These are phyloP conservation scores for Melastoma malabathricum DNA, from an alignment of 345 rosid genomes.

Conservation along the genomic window DNA sequence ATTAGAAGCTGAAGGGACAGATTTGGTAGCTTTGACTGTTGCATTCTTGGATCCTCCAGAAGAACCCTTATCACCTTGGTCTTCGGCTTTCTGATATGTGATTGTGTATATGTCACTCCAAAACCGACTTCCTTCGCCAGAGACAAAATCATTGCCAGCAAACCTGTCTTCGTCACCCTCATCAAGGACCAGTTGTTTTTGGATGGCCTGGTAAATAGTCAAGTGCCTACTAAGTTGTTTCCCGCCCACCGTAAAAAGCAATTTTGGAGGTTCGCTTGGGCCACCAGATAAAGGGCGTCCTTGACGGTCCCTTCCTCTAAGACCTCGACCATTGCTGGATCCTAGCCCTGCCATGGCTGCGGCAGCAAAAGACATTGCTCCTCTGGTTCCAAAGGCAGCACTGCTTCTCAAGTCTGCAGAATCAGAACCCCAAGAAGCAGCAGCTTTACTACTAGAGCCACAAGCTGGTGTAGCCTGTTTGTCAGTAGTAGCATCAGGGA, in stretches of 20 bases:
- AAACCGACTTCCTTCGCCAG: slow-evolving; percentile 85
- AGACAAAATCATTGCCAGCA: slow-evolving; percentile 59
- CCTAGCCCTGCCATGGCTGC: slow-evolving; percentile 99
- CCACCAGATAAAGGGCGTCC: slow-evolving; percentile 58
- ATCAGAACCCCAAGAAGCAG: slow-evolving; percentile 59
- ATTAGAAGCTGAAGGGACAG: slow-evolving; percentile 31
- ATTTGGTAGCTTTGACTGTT: slow-evolving; percentile 42
- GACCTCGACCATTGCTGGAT: slow-evolving; percentile 81
- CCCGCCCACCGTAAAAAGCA: slow-evolving; percentile 73
- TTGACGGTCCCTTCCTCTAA: slow-evolving; percentile 84
- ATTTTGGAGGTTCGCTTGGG: slow-evolving; percentile 64
- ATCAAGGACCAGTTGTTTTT: slow-evolving; percentile 74
- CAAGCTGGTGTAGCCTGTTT: slow-evolving; percentile 47
- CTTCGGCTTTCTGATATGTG: slow-evolving; percentile 77
- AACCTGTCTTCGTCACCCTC: slow-evolving; percentile 92
- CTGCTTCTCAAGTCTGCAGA: slow-evolving; percentile 62
- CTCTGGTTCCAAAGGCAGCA: slow-evolving; percentile 69
- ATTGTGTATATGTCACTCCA: slow-evolving; percentile 88
- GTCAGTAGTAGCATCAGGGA: slow-evolving; percentile 36
- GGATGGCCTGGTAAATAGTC: slow-evolving; percentile 98
- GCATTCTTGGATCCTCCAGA: slow-evolving; percentile 43
- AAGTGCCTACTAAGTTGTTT: slow-evolving; percentile 86
- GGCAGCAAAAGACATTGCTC: slow-evolving; percentile 95
- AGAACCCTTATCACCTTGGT: slow-evolving; percentile 54
- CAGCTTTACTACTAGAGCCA: slow-evolving; percentile 77